Evolutionary conservation across 371 early-diverging fungal genomes (phyloP), one percentile per base, ranked within the genome.

Genomic region (Mortierella sp.): DNA sequence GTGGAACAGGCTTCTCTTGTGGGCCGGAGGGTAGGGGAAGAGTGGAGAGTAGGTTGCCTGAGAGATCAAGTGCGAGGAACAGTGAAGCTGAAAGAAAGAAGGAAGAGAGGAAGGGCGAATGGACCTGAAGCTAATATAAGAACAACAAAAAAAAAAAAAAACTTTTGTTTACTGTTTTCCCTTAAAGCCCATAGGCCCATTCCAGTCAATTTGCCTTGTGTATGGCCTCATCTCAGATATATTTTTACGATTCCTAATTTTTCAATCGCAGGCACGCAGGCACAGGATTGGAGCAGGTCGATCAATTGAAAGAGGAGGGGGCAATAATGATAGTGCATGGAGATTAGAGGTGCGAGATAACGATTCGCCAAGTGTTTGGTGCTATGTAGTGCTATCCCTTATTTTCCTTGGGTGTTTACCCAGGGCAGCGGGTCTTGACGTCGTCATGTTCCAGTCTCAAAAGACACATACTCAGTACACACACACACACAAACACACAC

Each of bases 111-210:
- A 43, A 30, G 26, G 58, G 24, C 30, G 43, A n/a, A 37, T 61
- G 61, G 58, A 62, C 20, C 51, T 45, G 72, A 61, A 47, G 47
- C 5, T 45, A 37, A 40, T 28, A 72, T 14, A n/a, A 67, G 20
- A 57, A 3, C 26, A 3, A 62, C 3, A 37, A 54, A 22, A 43
- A 43, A 51, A 49, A 16, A 62, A 47, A 73, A 54, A 54, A 51
- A 24, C 32, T 62, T 54, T 59, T 37, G 20, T 55, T 49, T 54
- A 54, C 43, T 11, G n/a, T 5, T 52, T 47, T 35, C 35, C 47
- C 12, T 60, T 30, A 30, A 52, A 16, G 24, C 22, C 47, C 47
- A 47, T 47, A 52, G n/a, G 52, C n/a, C 20, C 52, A 18, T 20
- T 9, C 52, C 24, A 52, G 24, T 52, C 12, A 28, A 28, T 18